These are phyloP conservation scores for Cercospora beticola DNA, from an alignment of 2,329 filamentous ascomycete genomes.

Conservation along the genomic window DNA sequence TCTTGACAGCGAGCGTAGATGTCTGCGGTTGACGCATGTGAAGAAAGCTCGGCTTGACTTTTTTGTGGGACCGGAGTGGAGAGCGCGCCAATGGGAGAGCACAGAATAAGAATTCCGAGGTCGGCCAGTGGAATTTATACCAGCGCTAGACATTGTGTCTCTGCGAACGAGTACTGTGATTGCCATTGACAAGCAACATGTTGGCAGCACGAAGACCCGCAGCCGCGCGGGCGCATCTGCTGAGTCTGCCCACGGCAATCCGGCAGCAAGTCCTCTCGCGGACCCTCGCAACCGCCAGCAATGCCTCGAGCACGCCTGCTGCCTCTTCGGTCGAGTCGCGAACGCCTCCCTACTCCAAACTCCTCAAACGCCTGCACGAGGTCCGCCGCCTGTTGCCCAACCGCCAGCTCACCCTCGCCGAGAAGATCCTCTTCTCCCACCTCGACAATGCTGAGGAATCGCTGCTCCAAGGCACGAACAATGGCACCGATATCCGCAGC, in stretches of 20 bases:
- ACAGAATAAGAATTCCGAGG: conserved; percentile 7
- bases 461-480: conserved; percentile 76
- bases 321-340: conserved; percentile 50
- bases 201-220: conserved; percentile 29
- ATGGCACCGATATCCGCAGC: conserved; percentile 80
- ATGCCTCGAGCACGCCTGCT: conserved; percentile 21
- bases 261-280: conserved; percentile 29
- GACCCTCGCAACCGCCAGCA: conserved; percentile 36
- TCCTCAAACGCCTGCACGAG: conserved; percentile 72
- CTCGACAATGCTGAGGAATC: conserved; percentile 87
- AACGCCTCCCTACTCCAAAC: conserved; percentile 77
- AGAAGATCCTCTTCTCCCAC: conserved; percentile 98
- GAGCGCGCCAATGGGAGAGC: conserved; percentile 3
- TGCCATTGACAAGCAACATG: conserved; percentile 27
- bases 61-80: conserved; percentile 11
- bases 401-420: conserved; percentile 76
- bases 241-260: conserved; percentile 24
- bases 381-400: conserved; percentile 68
- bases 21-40: background rate
- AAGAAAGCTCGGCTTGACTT: conserved; percentile 7
- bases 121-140: conserved; percentile 9
- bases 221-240: conserved; percentile 19
- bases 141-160: background rate
- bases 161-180: background rate
- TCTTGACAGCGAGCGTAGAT: background rate